These are phyloP conservation scores for Penicillium sp. DNA, from an alignment of 2,329 filamentous ascomycete species.

Conservation along the genomic window DNA sequence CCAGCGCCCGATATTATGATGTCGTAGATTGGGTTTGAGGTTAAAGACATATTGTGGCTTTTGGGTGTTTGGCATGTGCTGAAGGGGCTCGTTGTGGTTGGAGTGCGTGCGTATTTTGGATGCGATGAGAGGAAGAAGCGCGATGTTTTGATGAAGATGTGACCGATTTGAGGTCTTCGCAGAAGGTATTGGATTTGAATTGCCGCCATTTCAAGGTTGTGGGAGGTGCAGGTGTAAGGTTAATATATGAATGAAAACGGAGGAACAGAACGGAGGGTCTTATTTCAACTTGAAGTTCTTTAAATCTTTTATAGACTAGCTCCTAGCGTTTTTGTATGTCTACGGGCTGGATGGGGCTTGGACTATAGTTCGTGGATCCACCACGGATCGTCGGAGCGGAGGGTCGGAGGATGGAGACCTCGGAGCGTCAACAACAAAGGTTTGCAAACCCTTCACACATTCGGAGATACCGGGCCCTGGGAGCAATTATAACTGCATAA, in stretches of 20 bases:
- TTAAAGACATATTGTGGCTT: background rate
- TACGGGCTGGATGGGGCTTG: too few relatives aligned
- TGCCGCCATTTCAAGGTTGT: background rate
- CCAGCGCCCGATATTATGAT: conserved; percentile 18
- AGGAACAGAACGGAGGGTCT: background rate
- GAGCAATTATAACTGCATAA: too few relatives aligned
- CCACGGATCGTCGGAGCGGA: background rate
- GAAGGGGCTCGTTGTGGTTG: background rate
- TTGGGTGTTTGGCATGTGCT: background rate
- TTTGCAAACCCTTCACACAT: too few relatives aligned
- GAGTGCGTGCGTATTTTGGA: background rate
- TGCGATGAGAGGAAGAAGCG: background rate
- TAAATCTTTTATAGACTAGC: too few relatives aligned
- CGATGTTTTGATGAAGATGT: background rate
- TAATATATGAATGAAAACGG: background rate
- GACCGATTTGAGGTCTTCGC: background rate
- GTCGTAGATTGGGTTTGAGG: conserved; percentile 4
- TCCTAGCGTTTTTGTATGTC: too few relatives aligned
- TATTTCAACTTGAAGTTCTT: too few relatives aligned
- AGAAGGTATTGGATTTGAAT: background rate
- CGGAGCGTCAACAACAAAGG: too few relatives aligned
- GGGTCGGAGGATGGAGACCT: background rate
- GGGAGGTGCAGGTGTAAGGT: too few relatives aligned
- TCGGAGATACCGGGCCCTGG: too few relatives aligned
- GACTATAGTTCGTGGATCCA: background rate